Evolutionary conservation across 2,329 filamentous ascomycete genomes (phyloP).

Genomic region (Zymoseptoria pseudotritici): DNA sequence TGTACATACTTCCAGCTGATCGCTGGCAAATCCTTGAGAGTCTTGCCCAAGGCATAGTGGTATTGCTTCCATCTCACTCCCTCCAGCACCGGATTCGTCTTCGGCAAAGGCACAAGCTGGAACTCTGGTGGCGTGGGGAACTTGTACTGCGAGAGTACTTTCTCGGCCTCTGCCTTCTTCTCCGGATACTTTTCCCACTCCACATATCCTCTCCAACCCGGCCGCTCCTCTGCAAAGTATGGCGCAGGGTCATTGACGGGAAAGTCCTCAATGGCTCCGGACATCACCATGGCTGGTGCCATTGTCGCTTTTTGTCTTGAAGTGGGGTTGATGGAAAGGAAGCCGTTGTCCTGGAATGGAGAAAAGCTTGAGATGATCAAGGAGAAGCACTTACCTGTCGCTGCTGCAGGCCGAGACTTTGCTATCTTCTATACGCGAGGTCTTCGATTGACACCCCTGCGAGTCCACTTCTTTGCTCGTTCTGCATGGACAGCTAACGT

Average conservation of each 20-base stretch:
- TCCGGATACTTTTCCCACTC: conserved; percentile 65
- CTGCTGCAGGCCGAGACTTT: neutral
- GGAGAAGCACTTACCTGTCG: neutral
- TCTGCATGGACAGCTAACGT: neutral
- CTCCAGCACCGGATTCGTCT: conserved; percentile 38
- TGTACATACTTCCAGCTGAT: conserved; percentile 42
- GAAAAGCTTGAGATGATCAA: neutral
- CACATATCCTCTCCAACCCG: conserved; percentile 49
- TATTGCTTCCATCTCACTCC: conserved; percentile 43
- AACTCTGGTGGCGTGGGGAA: conserved; percentile 43
- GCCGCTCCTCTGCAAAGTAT: conserved; percentile 33
- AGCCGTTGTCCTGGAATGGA: conserved; percentile 25
- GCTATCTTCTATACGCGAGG: neutral
- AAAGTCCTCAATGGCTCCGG: conserved; percentile 14
- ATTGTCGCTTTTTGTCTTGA: neutral
- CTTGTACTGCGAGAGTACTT: conserved; percentile 47
- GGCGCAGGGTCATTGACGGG: conserved; percentile 21
- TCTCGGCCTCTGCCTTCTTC: conserved; percentile 54
- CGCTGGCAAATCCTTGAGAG: conserved; percentile 42
- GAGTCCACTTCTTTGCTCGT: neutral
- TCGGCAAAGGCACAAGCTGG: conserved; percentile 35
- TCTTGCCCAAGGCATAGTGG: conserved; percentile 37
- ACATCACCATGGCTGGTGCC: neutral
- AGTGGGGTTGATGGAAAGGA: conserved; percentile 38
- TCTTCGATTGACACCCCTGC: neutral